These are phyloP conservation scores for Wickerhamomyces bovis DNA, from an alignment of 805 yeast genomes.

Conservation along the genomic window DNA sequence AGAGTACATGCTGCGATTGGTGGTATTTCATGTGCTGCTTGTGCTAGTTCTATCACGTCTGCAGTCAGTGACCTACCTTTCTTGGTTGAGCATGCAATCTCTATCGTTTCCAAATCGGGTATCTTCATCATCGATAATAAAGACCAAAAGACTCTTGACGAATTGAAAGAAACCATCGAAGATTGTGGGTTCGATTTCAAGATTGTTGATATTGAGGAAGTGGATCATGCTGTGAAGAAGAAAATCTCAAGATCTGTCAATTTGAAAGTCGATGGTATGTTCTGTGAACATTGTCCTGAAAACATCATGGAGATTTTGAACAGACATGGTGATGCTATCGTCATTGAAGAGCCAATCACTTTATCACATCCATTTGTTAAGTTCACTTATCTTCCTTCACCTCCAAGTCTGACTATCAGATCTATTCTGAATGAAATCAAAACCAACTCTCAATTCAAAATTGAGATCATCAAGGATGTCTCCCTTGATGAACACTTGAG, in stretches of 20 bases:
- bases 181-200: constrained; percentile 64
- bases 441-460: constrained; percentile 40
- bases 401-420: constrained; percentile 49
- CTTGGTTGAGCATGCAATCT: constrained; percentile 48
- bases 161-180: constrained; percentile 43
- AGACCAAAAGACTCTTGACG: constrained; percentile 29
- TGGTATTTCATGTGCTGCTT: constrained; percentile 73
- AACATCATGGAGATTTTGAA: constrained; percentile 42
- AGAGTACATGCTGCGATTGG: constrained; percentile 58
- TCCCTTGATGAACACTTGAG: constrained; percentile 61
- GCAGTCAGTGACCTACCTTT: constrained; percentile 43
- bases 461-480: constrained; percentile 46
- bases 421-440: constrained; percentile 44
- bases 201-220: constrained; percentile 35
- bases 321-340: constrained; percentile 50
- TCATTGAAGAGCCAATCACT: constrained; percentile 50
- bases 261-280: constrained; percentile 59
- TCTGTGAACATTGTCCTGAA: constrained; percentile 64
- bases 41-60: constrained; percentile 50
- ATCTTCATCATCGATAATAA: constrained; percentile 48
- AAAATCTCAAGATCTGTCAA: constrained; percentile 50
- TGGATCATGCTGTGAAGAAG: constrained; percentile 42
- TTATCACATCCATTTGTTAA: constrained; percentile 51
- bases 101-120: constrained; percentile 56
- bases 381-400: constrained; percentile 58